Conservation (phyloP, 1,284 basidiomycete species). For the Agroathelia rolfsii region DNA sequence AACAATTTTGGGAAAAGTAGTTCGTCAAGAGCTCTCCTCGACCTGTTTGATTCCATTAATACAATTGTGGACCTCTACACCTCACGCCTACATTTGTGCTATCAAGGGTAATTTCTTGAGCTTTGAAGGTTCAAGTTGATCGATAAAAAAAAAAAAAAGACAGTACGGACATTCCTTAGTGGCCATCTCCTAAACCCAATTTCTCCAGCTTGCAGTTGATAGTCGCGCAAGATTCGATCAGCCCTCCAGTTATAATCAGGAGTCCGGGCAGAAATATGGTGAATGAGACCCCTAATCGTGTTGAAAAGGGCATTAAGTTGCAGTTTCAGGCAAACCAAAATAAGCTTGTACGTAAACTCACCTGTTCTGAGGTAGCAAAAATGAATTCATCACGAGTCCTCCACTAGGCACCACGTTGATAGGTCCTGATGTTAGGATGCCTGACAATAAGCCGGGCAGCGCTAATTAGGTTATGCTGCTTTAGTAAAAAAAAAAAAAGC, state of each 20-base stretch:
- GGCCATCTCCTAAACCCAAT: slow-evolving; percentile 61
- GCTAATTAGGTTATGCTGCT: too few relatives aligned
- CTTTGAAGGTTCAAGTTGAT: neutral
- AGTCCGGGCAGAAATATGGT: slow-evolving; percentile 40
- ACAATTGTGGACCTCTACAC: slow-evolving; percentile 2
- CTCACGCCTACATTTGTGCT: slow-evolving; percentile 58
- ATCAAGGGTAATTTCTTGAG: slow-evolving; percentile 9
- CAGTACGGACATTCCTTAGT: slow-evolving; percentile 41
- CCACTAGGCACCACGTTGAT: too few relatives aligned
- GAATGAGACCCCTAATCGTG: slow-evolving; percentile 61
- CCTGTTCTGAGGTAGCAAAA: slow-evolving; percentile 40
- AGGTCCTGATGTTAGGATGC: too few relatives aligned
- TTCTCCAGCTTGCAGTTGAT: slow-evolving; percentile 57
- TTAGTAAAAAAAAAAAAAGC: too few relatives aligned
- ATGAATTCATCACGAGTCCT: too few relatives aligned
- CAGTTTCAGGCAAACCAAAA: neutral
- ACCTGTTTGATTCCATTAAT: slow-evolving; percentile 27
- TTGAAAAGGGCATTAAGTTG: slow-evolving; percentile 4
- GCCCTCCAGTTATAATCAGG: slow-evolving; percentile 31
- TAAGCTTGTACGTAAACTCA: slow-evolving; percentile 31
- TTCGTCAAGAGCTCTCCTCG: slow-evolving; percentile 61
- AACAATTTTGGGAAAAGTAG: slow-evolving; percentile 78
- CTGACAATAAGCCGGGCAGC: too few relatives aligned
- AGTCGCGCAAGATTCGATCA: slow-evolving; percentile 45
- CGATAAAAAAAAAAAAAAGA: slow-evolving; percentile 3